Base-by-base conservation (phyloP, 83 land plant species). In the Picea abies region DNA sequence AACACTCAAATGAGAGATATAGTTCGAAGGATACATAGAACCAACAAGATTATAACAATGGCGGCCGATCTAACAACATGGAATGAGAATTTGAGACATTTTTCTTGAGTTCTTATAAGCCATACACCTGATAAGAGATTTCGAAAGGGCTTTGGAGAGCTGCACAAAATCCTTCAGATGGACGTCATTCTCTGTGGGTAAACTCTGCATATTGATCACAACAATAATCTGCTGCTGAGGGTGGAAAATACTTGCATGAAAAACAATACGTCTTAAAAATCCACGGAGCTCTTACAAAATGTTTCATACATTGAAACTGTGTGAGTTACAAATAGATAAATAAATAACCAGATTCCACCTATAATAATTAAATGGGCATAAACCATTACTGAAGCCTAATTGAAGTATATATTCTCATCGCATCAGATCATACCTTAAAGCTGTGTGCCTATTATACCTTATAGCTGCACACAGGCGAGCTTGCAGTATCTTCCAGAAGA, bases 401-500 rank as follows among this genome's bases (percentile, higher is more conserved):
- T 47, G 49, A 47, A 8, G 49, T 47, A 8, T 47, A 47, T 47
- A 29, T 41, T 41, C 44, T 41, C 5, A 2, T 41, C 5, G 44
- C 44, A 41, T 41, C 44, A 41, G 49, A 47, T 47, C 49, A 47
- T 47, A 47, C 9, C 49, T 47, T 47, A 47, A 8, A 47, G 49
- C 49, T 47, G 49, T 47, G 49, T 7, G 1, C 1, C 49, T 47
- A 47, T 47, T 47, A 47, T 35, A 72, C 76, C 76, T 72, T 72
- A 23, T 39, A 20, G 76, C 76, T 72, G 52, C 52, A n/a, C 32
- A 72, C 25, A n/a, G 76, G 76, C 20, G 76, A 72, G 76, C 76
- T 72, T 20, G 76, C 76, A 72, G 76, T 72, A 39, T 72, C 76
- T 49, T 72, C 76, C 35, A 72, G 76, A 10, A 72, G 44, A 72